Base-by-base conservation (phyloP, 2,329 filamentous ascomycete species). In the Colletotrichum echinochloae region DNA sequence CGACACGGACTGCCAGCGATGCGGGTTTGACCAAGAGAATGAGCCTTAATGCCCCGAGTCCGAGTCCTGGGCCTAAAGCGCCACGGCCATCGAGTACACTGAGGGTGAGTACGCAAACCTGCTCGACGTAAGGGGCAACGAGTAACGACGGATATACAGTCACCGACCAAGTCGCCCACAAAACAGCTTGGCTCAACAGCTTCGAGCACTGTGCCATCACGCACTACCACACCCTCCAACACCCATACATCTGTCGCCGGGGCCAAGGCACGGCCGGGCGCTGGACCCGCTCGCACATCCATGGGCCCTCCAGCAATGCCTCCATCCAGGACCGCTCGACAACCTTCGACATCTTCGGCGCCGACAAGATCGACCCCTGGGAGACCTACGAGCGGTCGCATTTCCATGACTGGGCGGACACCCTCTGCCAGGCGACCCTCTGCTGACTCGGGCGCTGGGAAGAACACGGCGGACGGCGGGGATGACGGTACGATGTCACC, bases 111-210 rank as follows among this genome's bases (percentile, higher is more conserved):
- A 4, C 14, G 16, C 41, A 14, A 14, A 28, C 52, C 35, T 57
- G n/a, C 12, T 60, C n/a, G 2, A 60, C 8, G 30, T 16, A 49
- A 23, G 39, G 44, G 57, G 39, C 37, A 39, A 48, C 26, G 23
- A 49, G 16, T 72, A 56, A 70, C 62, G 39, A 61, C 61, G 33
- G 44, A 49, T 74, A 12, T 12, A 37, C 66, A 94, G 90, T 94
- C 91, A 69, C 92, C 93, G 2, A 91, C 89, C 0, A 95, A 93
- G 76, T 95, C 92, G 1, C 93, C 93, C 1, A 93, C 91, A 3
- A 96, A 96, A 77, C 91, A 93, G 75, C 79, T 92, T 55, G 85
- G 80, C 46, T 84, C 89, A 1, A 81, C 82, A 4, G 78, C 82
- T 8, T 88, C 90, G 1, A 90, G 87, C 74, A 79, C 86, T 6